A percentile compares a stretch with the other conserved stretches of the same genome.
Conservation (phyloP, 495 filamentous ascomycete species). For the Aspergillus carlsbadensis region DNA sequence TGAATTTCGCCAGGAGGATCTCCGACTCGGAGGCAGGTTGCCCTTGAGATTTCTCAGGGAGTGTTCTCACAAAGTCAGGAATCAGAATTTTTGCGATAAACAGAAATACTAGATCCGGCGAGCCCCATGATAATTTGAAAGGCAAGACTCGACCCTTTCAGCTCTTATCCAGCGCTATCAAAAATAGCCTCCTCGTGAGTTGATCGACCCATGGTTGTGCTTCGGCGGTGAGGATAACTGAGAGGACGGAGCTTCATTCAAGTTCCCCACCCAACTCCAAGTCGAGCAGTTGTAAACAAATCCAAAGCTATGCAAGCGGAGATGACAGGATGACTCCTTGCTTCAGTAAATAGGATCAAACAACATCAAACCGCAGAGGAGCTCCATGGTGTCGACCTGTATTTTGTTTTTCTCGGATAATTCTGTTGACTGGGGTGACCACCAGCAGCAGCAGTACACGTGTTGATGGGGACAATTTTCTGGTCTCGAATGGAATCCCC, state of each 20-base stretch:
- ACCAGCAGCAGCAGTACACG: slow-evolving; percentile 13
- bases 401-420: background rate
- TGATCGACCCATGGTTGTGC: slow-evolving; percentile 1
- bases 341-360: slow-evolving; percentile 2
- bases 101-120: too few relatives aligned
- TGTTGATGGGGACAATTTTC: slow-evolving; percentile 9
- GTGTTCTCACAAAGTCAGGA: too few relatives aligned
- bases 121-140: too few relatives aligned
- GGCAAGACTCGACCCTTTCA: too few relatives aligned
- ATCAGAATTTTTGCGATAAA: too few relatives aligned
- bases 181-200: background rate
- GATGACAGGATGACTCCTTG: slow-evolving; percentile 7
- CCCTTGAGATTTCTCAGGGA: too few relatives aligned
- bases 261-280: slow-evolving; percentile 6
- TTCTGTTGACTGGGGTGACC: slow-evolving; percentile 1
- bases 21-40: too few relatives aligned
- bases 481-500: slow-evolving; percentile 7
- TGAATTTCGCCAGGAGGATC: too few relatives aligned
- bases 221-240: background rate
- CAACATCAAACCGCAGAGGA: background rate
- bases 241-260: slow-evolving; percentile 1
- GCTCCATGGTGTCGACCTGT: background rate
- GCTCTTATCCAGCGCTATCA: background rate
- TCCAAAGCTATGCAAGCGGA: background rate
- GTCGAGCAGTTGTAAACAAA: background rate